These are phyloP conservation scores for Sporothrix sp. DNA, from an alignment of 2,329 filamentous ascomycete genomes.

Conservation along the genomic window DNA sequence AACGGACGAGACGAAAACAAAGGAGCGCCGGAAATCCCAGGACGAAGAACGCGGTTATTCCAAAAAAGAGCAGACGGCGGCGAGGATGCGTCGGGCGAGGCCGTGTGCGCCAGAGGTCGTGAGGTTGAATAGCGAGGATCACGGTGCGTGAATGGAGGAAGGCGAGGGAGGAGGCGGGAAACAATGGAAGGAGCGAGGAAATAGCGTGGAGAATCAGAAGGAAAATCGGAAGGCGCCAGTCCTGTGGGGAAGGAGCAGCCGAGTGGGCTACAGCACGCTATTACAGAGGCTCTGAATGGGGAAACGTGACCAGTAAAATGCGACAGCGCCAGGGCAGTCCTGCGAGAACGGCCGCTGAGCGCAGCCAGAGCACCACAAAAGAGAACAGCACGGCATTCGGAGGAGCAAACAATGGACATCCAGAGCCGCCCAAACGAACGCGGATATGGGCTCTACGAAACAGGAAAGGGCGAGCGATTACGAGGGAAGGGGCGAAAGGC, in stretches of 20 bases:
- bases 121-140: slow-evolving; percentile 1
- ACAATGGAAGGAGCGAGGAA: neutral
- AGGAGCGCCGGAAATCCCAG: neutral
- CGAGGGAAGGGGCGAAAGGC: neutral
- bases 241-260: slow-evolving; percentile 3
- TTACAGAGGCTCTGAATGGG: neutral
- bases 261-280: slow-evolving; percentile 5
- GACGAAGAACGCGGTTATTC: neutral
- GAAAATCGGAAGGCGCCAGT: slow-evolving; percentile 5
- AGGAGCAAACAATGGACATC: slow-evolving; percentile 4
- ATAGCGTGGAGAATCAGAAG: slow-evolving; percentile 8
- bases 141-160: neutral
- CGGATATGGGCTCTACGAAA: too few relatives aligned
- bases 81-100: too few relatives aligned
- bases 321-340: neutral
- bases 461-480: neutral
- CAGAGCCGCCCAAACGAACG: too few relatives aligned
- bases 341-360: neutral
- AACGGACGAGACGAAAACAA: neutral
- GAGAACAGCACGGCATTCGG: too few relatives aligned
- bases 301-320: neutral
- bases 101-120: neutral
- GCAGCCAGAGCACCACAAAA: neutral
- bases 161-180: neutral
- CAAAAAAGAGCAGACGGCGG: neutral